These are phyloP conservation scores for Bertia moriformis DNA, from an alignment of 2,329 filamentous ascomycete species.

Conservation along the genomic window DNA sequence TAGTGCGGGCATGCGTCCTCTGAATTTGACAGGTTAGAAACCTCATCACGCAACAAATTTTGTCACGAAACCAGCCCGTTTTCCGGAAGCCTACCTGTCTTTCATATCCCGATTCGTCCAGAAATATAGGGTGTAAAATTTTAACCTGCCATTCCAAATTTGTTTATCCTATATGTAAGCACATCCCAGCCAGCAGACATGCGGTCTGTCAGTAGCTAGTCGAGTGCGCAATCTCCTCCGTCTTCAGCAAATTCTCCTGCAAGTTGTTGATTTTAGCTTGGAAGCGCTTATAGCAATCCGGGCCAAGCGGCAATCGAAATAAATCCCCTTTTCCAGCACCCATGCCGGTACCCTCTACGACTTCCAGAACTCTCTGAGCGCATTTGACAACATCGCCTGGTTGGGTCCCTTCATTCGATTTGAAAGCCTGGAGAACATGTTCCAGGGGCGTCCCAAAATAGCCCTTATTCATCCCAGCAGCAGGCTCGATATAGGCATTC, in stretches of 20 bases:
- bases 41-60: no score
- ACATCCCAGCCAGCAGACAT: no score
- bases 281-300: conserved; percentile 9
- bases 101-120: no score
- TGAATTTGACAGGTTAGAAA: no score
- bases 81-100: no score
- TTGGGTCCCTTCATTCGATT: conserved; percentile 7
- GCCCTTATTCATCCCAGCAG: conserved; percentile 6
- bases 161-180: no score
- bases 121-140: no score
- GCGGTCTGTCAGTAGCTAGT: not conserved
- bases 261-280: conserved; percentile 7
- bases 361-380: conserved; percentile 11
- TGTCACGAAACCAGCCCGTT: no score
- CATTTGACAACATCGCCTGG: conserved; percentile 11
- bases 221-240: conserved; percentile 1
- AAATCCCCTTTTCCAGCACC: conserved; percentile 9
- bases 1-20: no score
- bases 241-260: conserved; percentile 6
- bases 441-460: conserved; percentile 8
- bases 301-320: conserved; percentile 11
- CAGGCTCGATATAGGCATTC: conserved; percentile 5
- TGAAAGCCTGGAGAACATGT: conserved; percentile 5
- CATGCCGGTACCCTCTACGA: conserved; percentile 10
- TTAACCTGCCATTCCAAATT: no score